Evolutionary conservation across 345 rosid species (phyloP), one percentile per base, ranked within the genome.

Genomic region (Laguncularia racemosa): DNA sequence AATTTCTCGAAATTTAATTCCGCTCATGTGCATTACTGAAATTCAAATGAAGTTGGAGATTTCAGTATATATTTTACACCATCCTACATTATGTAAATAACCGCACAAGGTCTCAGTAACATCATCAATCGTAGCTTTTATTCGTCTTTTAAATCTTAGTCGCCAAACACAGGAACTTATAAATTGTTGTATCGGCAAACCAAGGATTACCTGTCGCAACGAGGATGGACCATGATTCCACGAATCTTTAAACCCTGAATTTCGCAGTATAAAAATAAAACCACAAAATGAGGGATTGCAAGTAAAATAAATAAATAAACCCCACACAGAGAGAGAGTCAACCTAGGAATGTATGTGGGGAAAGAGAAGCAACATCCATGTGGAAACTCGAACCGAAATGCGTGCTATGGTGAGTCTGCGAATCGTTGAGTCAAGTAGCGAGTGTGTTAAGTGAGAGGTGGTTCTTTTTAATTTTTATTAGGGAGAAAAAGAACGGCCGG

Each of bases 351-450:
- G 64, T 17, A 38, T 28, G 44, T 48, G 57, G 63, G 12, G 48
- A 59, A 47, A 54, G 53, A 50, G 82, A 74, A 72, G 77, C 73
- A 67, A 76, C 62, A 44, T 78, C 88, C 91, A 85, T 85, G 65
- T 65, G 59, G 45, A 69, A 33, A 33, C 40, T 4, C 40, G 1
- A 58, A 21, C n/a, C 21, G 57, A 40, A 43, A 44, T 16, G 4
- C 8, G 33, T 60, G 52, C 13, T 58, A 33, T 59, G 44, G 16
- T n/a, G 23, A 44, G 23, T 20, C 14, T 3, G 17, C 2, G 16
- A 12, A 54, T 16, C 6, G 16, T 16, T 40, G 50, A 12, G 12
- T 14, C 2, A 26, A 3, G 51, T 18, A 28, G n/a, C 19, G n/a
- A 44, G 12, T 19, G 17, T 26, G 44, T 50, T 13, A 44, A 61